Base-by-base conservation (phyloP, 2,329 filamentous ascomycete genomes). In the Scolecobasidium constrictum region DNA sequence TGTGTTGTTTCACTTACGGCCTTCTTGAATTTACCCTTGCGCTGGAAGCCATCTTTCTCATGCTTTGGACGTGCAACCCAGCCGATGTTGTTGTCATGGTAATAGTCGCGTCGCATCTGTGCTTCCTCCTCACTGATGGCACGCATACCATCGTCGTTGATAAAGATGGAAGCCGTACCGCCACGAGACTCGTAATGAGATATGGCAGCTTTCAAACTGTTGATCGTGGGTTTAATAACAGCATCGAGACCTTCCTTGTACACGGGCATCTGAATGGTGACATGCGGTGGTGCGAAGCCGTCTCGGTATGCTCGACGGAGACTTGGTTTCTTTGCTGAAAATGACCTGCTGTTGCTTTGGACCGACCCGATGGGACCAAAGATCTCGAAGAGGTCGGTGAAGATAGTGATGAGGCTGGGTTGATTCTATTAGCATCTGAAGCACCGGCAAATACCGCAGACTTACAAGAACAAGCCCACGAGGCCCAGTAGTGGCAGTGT, bases 11-110 rank as follows among this genome's bases (percentile, higher is more conserved):
- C n/a, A n/a, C n/a, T n/a, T 46, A 78, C 82, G 1, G 78, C 78
- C 68, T 83, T 77, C 65, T 77, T 77, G 64, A 78, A 78, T 23
- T 48, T 48, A 7, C 45, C 48, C n/a, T 37, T 36, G 9, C 43
- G 43, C 5, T 20, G 6, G 43, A 22, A 46, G 15, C 34, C 42
- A 16, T 43, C 40, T 11, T 19, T 5, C 5, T 44, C 39, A 26
- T 46, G 42, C 16, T 33, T 35, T 9, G 44, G 44, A 4, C 44
- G 31, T 21, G 44, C 9, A 9, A 33, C 21, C 44, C 44, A 46
- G 9, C 44, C 44, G 20, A 46, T 40, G 28, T 40, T 46, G 44
- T 46, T 46, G 23, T 40, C 35, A 7, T 39, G 15, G 31, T 46
- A 46, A 23, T 35, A 47, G 9, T 42, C 39, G 4, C 35, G 16